Percentiles rank a stretch among this genome's conserved stretches.
Conservation (phyloP, 2,329 filamentous ascomycete genomes). For the Zymoseptoria crescenta region DNA sequence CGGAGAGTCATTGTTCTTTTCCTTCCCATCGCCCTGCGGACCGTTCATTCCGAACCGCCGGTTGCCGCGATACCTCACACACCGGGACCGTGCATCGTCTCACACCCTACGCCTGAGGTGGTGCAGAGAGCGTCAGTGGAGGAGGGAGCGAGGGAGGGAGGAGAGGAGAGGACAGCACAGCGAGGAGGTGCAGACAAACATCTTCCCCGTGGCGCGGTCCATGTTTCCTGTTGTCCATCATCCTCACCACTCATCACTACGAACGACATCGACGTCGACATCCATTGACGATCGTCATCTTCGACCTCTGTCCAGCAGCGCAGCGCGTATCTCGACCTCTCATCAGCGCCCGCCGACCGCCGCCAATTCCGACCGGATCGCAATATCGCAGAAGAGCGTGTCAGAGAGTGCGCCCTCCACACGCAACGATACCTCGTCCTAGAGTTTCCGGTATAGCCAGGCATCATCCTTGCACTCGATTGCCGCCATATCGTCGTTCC, state of each 20-base stretch:
- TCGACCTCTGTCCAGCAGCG: too few species aligned
- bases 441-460: too few species aligned
- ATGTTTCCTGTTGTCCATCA: neutral
- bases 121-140: neutral
- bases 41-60: neutral
- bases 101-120: neutral
- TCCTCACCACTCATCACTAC: neutral
- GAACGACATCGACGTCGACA: neutral
- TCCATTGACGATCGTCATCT: neutral
- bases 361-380: neutral
- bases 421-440: too few species aligned
- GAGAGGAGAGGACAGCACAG: neutral
- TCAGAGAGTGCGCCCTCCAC: too few species aligned
- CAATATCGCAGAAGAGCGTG: neutral
- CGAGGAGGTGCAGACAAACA: neutral
- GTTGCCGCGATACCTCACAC: neutral
- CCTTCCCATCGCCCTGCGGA: neutral
- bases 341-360: neutral
- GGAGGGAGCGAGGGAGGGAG: neutral
- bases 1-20: neutral
- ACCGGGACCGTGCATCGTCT: neutral
- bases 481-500: too few species aligned
- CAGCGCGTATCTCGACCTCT: neutral
- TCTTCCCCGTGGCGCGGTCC: neutral
- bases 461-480: too few species aligned